phyloP scores from a whole-genome alignment of 2,329 filamentous ascomycete genomes.

The Elsinoe australis region DNA sequence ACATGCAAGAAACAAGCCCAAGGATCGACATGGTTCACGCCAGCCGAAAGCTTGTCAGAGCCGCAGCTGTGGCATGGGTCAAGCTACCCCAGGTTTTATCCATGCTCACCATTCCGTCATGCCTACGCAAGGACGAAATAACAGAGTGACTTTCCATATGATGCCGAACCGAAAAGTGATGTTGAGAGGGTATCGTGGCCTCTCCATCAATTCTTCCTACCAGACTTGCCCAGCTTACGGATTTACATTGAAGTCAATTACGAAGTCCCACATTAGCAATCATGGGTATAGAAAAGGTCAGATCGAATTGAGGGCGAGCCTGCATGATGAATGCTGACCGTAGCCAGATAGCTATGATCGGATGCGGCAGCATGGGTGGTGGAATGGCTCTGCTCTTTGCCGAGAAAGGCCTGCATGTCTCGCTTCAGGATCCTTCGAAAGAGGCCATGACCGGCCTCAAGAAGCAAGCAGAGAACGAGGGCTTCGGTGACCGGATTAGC shows the following conservation, averaged over 20 bases:
- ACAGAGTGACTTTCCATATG: not conserved
- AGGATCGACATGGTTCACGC: not conserved
- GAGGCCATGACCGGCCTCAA: slow-evolving; percentile 42
- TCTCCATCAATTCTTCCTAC: too few relatives aligned
- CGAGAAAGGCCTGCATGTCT: slow-evolving; percentile 49
- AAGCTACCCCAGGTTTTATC: not conserved
- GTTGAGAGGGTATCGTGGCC: too few relatives aligned
- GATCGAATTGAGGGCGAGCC: not conserved
- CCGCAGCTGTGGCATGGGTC: not conserved
- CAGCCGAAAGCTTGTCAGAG: not conserved
- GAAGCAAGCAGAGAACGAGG: slow-evolving; percentile 35
- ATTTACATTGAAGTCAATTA: not conserved
- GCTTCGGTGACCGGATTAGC: slow-evolving; percentile 33
- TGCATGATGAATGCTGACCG: not conserved
- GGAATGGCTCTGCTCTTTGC: slow-evolving; percentile 53
- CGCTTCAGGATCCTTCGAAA: slow-evolving; percentile 47
- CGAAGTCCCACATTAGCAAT: not conserved
- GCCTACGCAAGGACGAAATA: not conserved
- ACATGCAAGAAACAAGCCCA: not conserved
- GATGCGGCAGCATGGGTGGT: slow-evolving; percentile 53
- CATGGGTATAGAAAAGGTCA: not conserved
- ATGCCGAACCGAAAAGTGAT: not conserved
- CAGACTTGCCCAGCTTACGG: not conserved
- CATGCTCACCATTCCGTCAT: too few relatives aligned
- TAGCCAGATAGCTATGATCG: slow-evolving; percentile 49